These are phyloP conservation scores for Bretziella fagacearum DNA, from an alignment of 2,329 filamentous ascomycete genomes.

Conservation along the genomic window DNA sequence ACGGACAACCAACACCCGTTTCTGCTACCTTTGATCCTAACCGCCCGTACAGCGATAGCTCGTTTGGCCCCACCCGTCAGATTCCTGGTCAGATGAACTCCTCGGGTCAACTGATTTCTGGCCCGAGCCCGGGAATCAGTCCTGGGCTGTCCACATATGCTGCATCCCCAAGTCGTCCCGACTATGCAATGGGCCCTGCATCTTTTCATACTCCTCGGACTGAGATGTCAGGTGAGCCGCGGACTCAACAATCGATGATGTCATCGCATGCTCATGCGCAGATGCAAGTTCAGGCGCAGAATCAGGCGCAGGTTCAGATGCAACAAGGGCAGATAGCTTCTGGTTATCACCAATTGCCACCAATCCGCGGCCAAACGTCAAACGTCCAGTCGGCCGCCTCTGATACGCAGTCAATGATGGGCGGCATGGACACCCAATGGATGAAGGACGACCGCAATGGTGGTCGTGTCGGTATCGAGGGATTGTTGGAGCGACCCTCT, in stretches of 20 bases:
- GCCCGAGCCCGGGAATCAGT: constrained; percentile 27
- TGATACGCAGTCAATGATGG: constrained; percentile 9
- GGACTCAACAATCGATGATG: constrained; percentile 8
- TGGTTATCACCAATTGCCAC: constrained; percentile 26
- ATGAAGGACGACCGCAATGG: constrained; percentile 30
- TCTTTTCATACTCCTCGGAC: constrained; percentile 38
- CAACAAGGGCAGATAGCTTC: constrained; percentile 15
- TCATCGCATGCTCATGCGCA: constrained; percentile 2
- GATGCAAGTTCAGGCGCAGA: constrained; percentile 4
- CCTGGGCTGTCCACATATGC: constrained; percentile 30
- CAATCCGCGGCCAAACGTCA: constrained; percentile 26
- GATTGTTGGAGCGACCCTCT: constrained; percentile 40
- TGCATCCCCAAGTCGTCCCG: constrained; percentile 27
- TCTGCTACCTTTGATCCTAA: constrained; percentile 32
- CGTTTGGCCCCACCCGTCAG: constrained; percentile 22
- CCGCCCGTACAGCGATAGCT: constrained; percentile 25
- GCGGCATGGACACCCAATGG: constrained; percentile 18
- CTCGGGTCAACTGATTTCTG: constrained; percentile 21
- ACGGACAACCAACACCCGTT: constrained; percentile 29
- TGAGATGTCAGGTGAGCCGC: constrained; percentile 24
- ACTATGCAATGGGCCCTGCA: constrained; percentile 28
- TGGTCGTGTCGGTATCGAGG: constrained; percentile 42
- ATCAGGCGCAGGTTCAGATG: constrained; percentile 14
- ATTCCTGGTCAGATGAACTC: constrained; percentile 16
- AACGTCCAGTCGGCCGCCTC: background rate